Base-by-base conservation (phyloP, 495 filamentous ascomycete species). In the Durotheca rogersii region DNA sequence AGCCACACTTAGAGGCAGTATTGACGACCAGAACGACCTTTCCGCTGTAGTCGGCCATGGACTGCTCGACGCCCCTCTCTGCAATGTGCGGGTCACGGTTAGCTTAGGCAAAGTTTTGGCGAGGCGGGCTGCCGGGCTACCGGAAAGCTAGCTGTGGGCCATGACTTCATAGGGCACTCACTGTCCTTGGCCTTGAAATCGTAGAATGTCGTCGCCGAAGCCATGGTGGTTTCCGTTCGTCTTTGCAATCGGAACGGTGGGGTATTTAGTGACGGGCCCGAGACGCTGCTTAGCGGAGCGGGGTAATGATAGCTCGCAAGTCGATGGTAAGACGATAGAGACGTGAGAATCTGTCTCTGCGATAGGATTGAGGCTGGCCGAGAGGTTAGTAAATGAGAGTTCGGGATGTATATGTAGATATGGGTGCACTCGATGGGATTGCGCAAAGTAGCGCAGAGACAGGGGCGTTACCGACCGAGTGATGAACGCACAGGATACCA, bases 1-100 rank as follows among this genome's bases (percentile, higher is more conserved):
- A 97, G 66, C 94, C 93, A 75, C 93, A 99, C 77, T 96, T 96
- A 64, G 88, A 94, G 51, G 93, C 93, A n/a, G 90, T 95, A 81
- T 99, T 99, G 72, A 97, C 93, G 60, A 95, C 69, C 32, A 99
- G 86, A 53, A 97, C 82, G 67, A 96, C 91, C 68, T 96, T 96
- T 76, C 86, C 88, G 51, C 87, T 77, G 70, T 89, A 83, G 21
- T 78, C 63, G 54, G 70, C 56, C 61, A 97, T 80, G 45, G 81
- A 74, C 66, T 83, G 87, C 50, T 84, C 77, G 15, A 74, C 53
- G 69, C 89, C 90, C 66, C 82, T 88, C 63, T 93, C 89, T 93
- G 68, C 63, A 3, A 47, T 19, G 3, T 20, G 33, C 41, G 37
- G n/a, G 38, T 12, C 23, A 18, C 38, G 31, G 41, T 42, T 54